Evolutionary conservation across 306 rosid genomes (phyloP).

Genomic region (Vigna radiata): DNA sequence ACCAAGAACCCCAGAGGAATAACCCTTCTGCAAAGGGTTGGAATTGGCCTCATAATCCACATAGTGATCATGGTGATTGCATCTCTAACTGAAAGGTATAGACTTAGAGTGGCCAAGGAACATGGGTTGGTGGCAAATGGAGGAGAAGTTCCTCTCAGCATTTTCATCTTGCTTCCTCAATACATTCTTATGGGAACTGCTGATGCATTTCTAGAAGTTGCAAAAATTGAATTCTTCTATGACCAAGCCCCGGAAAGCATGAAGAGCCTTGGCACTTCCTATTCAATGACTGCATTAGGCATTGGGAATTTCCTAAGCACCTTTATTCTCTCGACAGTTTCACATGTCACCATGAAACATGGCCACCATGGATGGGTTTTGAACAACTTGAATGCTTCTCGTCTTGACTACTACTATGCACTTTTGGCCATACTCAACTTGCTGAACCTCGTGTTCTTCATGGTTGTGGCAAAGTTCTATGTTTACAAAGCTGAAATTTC

Average conservation of each 20-base stretch:
- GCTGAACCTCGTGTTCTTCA: conserved; percentile 57
- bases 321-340: conserved; percentile 57
- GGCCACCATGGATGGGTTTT: conserved; percentile 64
- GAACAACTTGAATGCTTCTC: conserved; percentile 71
- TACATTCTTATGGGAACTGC: conserved; percentile 66
- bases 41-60: conserved; percentile 64
- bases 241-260: conserved; percentile 79
- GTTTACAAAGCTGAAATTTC: conserved; percentile 74
- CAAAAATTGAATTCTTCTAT: conserved; percentile 76
- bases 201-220: conserved; percentile 66
- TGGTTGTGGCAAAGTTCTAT: conserved; percentile 51
- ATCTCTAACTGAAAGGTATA: conserved; percentile 54
- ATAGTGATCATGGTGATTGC: conserved; percentile 57
- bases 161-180: conserved; percentile 73
- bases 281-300: conserved; percentile 60
- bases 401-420: conserved; percentile 65
- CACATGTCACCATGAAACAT: conserved; percentile 48
- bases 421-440: conserved; percentile 56
- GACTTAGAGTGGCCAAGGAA: conserved; percentile 51
- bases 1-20: conserved; percentile 77
- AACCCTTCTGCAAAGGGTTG: conserved; percentile 69
- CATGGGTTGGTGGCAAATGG: conserved; percentile 18
- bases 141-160: conserved; percentile 60
- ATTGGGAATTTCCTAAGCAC: conserved; percentile 69
- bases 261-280: conserved; percentile 83